These are phyloP conservation scores for Fusarium decemcellulare DNA, from an alignment of 2,329 filamentous ascomycete species.

Conservation along the genomic window DNA sequence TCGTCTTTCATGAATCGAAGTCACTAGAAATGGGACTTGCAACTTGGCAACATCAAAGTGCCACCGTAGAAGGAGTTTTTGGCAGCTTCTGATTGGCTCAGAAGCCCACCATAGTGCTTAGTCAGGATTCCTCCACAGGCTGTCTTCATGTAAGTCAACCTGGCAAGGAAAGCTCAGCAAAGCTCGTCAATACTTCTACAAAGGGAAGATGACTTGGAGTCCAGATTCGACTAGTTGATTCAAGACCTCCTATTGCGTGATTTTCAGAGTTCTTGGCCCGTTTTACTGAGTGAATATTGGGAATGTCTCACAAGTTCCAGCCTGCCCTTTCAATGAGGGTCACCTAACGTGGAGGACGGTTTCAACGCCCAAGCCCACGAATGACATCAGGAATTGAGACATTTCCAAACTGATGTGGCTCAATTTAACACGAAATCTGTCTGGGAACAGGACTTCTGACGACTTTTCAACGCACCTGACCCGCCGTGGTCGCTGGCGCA, in stretches of 20 bases:
- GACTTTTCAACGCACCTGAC: slow-evolving; percentile 12
- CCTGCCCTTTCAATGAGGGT: slow-evolving; percentile 22
- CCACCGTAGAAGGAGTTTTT: slow-evolving; percentile 33
- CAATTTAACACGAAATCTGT: slow-evolving; percentile 1
- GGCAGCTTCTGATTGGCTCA: slow-evolving; percentile 42
- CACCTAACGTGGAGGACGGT: slow-evolving; percentile 17
- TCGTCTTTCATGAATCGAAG: slow-evolving; percentile 42
- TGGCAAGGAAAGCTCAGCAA: slow-evolving; percentile 2
- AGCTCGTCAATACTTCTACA: slow-evolving; percentile 5
- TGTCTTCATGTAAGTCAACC: slow-evolving; percentile 20
- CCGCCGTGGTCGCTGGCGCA: slow-evolving; percentile 25
- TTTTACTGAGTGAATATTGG: slow-evolving; percentile 13
- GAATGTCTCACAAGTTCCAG: slow-evolving; percentile 34
- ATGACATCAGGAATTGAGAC: slow-evolving; percentile 20
- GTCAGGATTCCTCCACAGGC: slow-evolving; percentile 22
- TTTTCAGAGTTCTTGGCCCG: background rate
- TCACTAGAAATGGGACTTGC: slow-evolving; percentile 44
- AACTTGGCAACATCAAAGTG: slow-evolving; percentile 46
- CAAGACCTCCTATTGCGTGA: background rate
- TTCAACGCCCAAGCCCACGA: slow-evolving; percentile 12
- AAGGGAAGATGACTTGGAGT: background rate
- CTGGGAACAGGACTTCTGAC: slow-evolving; percentile 3
- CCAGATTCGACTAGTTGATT: background rate
- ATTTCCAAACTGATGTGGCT: slow-evolving; percentile 1
- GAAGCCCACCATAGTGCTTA: slow-evolving; percentile 9